Evolutionary conservation across 2,329 filamentous ascomycete species (phyloP).

Genomic region (Venturia oleaginea): DNA sequence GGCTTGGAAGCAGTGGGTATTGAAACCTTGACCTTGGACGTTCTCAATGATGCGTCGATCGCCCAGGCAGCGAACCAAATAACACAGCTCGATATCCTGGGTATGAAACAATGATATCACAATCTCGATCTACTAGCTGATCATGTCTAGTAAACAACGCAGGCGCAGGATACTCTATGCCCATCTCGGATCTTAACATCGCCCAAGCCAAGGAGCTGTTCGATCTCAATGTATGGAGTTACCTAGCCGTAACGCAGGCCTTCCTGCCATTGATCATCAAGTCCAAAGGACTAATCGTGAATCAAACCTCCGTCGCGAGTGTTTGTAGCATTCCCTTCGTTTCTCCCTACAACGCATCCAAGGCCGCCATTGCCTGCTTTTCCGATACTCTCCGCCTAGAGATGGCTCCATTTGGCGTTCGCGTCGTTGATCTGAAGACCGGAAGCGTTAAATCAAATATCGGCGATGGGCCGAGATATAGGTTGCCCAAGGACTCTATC

Average conservation of each 20-base stretch:
- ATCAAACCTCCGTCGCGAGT: slow-evolving; percentile 29
- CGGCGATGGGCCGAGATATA: slow-evolving; percentile 31
- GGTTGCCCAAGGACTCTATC: slow-evolving; percentile 39
- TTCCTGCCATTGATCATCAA: slow-evolving; percentile 46
- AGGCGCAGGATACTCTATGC: slow-evolving; percentile 46
- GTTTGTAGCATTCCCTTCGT: slow-evolving; percentile 25
- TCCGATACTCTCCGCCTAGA: slow-evolving; percentile 50
- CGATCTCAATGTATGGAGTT: slow-evolving; percentile 43
- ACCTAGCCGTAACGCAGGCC: slow-evolving; percentile 44
- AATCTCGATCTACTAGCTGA: background rate
- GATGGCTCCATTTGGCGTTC: slow-evolving; percentile 40
- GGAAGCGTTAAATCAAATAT: slow-evolving; percentile 53
- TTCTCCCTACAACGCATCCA: slow-evolving; percentile 47
- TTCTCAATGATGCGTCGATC: slow-evolving; percentile 25
- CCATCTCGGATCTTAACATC: slow-evolving; percentile 46
- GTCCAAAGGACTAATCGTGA: slow-evolving; percentile 36
- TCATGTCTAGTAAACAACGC: slow-evolving; percentile 49
- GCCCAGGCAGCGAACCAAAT: background rate
- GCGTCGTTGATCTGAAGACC: slow-evolving; percentile 43
- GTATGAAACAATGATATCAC: background rate
- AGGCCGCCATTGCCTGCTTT: slow-evolving; percentile 50
- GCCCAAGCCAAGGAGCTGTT: slow-evolving; percentile 38
- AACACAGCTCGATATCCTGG: slow-evolving; percentile 11
- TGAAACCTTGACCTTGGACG: slow-evolving; percentile 25
- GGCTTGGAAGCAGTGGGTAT: slow-evolving; percentile 19